Base-by-base conservation (phyloP, 371 early-diverging fungal genomes). In the Rhizopus delemar region DNA sequence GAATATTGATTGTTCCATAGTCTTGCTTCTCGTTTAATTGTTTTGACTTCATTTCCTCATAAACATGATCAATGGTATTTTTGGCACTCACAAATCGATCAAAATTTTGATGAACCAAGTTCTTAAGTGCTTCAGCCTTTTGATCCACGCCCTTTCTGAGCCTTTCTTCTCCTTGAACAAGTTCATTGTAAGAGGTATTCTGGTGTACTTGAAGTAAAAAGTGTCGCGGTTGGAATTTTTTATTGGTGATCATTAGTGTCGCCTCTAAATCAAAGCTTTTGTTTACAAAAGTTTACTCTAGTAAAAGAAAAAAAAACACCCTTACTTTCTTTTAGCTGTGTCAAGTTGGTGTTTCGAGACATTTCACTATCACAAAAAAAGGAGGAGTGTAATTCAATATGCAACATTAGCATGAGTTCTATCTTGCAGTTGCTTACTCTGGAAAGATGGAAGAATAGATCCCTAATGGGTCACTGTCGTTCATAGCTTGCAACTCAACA, bases 71-170 rank as follows among this genome's bases (percentile, higher is more conserved):
- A 46, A 98, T 94, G 0, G 95, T 94, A 59, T 86, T 90, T 76
- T 96, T 96, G 15, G 98, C 97, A 50, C 85, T 89, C 9, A 98
- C 96, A 70, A 98, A 98, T 43, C 94, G 90, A 64, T 95, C 94
- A 81, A 98, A 98, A 64, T 97, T 92, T 59, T 88, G 88, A 71
- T 95, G 93, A 33, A 98, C 98, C 13, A 96, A 71, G 32, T 83
- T 84, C 61, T 92, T 93, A 33, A 95, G 81, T 0, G 91, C 88
- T 57, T 94, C 95, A 1, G 89, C 84, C n/a, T 93, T 78, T 67
- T 93, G 88, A 36, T 90, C 88, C 13, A 95, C 90, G 2, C 90
- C 82, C 52, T 67, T 70, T 48, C 89, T 78, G 35, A 97, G 77
- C 3, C 80, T 69, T 35, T 89, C 78, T 22, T 88, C 85, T 0